These are phyloP conservation scores for Ploettnerulaceae sp. DNA, from an alignment of 2,329 filamentous ascomycete species.

Conservation along the genomic window DNA sequence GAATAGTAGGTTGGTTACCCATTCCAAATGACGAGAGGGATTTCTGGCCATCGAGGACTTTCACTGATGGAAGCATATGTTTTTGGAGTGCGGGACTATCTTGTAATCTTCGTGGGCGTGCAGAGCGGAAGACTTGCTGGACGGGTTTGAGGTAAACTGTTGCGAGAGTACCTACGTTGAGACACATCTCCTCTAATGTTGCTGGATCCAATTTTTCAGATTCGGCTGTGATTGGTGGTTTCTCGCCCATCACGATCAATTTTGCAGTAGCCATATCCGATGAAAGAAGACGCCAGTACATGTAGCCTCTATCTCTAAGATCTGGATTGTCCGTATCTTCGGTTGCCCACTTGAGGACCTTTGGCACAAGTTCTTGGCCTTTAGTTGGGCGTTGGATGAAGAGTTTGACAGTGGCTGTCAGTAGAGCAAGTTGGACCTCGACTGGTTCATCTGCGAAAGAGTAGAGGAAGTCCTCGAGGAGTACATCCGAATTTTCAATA, in stretches of 20 bases:
- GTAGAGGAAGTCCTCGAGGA: constrained; percentile 92
- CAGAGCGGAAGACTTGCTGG: constrained; percentile 90
- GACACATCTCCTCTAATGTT: constrained; percentile 94
- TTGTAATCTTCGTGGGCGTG: constrained; percentile 70
- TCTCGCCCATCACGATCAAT: constrained; percentile 92
- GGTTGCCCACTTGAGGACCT: constrained; percentile 96
- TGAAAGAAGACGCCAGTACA: constrained; percentile 97
- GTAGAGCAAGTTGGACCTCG: constrained; percentile 88
- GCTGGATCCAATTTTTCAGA: constrained; percentile 87
- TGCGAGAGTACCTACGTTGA: constrained; percentile 91
- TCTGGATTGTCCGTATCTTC: constrained; percentile 99
- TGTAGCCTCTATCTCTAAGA: constrained; percentile 90
- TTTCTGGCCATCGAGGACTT: constrained; percentile 53
- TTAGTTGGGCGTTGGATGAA: constrained; percentile 97
- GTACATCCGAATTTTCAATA: constrained; percentile 91
- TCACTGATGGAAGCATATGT: constrained; percentile 51
- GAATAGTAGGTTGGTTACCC: constrained; percentile 34
- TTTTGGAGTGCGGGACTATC: constrained; percentile 85
- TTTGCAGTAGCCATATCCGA: constrained; percentile 86
- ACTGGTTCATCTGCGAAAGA: constrained; percentile 92
- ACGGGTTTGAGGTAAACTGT: constrained; percentile 98
- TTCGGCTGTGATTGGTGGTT: constrained; percentile 93
- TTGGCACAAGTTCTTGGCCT: constrained; percentile 86
- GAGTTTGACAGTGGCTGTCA: constrained; percentile 94
- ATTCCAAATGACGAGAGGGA: constrained; percentile 54